phyloP scores from a whole-genome alignment of 306 rosid species.

The Sesbania bispinosa region DNA sequence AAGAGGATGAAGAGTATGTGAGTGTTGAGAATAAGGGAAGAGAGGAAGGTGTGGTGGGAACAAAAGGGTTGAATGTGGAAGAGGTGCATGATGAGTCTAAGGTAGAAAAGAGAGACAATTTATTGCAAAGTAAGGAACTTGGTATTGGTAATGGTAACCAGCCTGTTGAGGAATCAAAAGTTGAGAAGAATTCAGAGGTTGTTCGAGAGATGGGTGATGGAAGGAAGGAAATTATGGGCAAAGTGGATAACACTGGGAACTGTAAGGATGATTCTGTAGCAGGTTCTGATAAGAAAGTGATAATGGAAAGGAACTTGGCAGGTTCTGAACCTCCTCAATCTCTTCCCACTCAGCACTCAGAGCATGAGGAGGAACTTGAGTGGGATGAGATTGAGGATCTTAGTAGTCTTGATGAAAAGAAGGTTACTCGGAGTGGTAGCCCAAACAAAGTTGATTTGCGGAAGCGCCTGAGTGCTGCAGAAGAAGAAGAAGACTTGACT shows the following conservation, averaged over 20 bases:
- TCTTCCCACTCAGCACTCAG: conserved; percentile 36
- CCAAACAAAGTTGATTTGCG: conserved; percentile 47
- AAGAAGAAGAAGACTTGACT: conserved; percentile 75
- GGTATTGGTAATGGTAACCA: not conserved
- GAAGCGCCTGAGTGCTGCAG: conserved; percentile 60
- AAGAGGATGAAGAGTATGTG: conserved; percentile 47
- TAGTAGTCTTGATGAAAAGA: conserved; percentile 59
- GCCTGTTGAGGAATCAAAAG: conserved; percentile 28
- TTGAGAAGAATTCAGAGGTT: conserved; percentile 7
- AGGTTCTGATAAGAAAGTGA: conserved; percentile 32
- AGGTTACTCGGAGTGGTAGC: conserved; percentile 33
- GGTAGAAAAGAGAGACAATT: not conserved
- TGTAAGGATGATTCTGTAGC: not conserved
- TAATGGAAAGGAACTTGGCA: conserved; percentile 29
- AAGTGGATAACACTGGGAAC: conserved; percentile 26
- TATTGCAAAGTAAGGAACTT: conserved; percentile 3
- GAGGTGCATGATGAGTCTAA: conserved; percentile 26
- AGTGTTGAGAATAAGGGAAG: not conserved
- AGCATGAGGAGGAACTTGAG: conserved; percentile 70
- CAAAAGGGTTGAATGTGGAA: conserved; percentile 15
- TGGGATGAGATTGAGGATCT: conserved; percentile 97
- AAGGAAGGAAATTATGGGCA: not conserved
- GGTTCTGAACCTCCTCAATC: conserved; percentile 34
- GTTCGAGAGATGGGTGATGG: conserved; percentile 30
- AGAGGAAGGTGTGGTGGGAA: conserved; percentile 9